phyloP scores from a whole-genome alignment of 345 rosid species.

The Linum trigynum region DNA sequence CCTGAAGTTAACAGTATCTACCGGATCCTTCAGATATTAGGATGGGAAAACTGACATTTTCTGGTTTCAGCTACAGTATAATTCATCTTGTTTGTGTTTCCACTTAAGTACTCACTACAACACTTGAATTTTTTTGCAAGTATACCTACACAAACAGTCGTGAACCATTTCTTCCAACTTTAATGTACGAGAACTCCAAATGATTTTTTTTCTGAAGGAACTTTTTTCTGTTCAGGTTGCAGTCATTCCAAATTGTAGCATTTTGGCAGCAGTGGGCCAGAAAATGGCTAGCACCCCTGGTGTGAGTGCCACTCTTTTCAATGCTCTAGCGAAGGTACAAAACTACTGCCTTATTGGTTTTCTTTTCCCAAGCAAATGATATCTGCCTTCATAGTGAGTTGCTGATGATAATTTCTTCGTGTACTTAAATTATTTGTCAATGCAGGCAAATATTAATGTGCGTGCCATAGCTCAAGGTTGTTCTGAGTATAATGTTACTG shows the following conservation, averaged over 20 bases:
- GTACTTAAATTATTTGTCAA: conserved; percentile 2
- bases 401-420: background rate
- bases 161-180: too few species aligned
- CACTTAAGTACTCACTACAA: background rate
- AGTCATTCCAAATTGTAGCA: conserved; percentile 79
- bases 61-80: background rate
- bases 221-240: conserved; percentile 49
- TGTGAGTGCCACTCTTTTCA: conserved; percentile 93
- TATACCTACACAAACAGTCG: too few species aligned
- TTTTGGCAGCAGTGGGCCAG: conserved; percentile 97
- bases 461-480: conserved; percentile 99
- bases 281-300: conserved; percentile 99
- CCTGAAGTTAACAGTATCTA: background rate
- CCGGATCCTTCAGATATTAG: background rate
- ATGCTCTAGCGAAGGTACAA: conserved; percentile 86
- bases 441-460: conserved; percentile 90
- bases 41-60: background rate
- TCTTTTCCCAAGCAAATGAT: too few species aligned
- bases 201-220: background rate
- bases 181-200: too few species aligned
- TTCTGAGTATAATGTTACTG: conserved; percentile 94
- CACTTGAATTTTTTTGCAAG: too few species aligned
- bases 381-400: background rate
- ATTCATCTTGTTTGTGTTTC: background rate
- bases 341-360: background rate